Evolutionary conservation across 352 stramenopile genomes (phyloP).

Genomic region (Globisporangium spinosum): DNA sequence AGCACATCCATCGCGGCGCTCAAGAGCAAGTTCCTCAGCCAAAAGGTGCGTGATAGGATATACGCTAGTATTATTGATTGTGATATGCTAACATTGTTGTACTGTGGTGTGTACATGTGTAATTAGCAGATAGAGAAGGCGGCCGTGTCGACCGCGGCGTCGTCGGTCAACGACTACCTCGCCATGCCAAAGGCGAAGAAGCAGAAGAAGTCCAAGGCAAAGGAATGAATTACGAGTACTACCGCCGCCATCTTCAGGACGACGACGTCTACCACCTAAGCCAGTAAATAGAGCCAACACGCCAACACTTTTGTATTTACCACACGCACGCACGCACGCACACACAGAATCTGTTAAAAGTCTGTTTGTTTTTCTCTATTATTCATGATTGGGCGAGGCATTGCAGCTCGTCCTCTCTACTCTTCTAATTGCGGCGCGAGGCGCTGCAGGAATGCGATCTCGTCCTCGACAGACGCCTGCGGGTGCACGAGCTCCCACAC

Average conservation of each 20-base stretch:
- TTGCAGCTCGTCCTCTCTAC: background rate
- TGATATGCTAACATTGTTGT: background rate
- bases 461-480: slow-evolving; percentile 21
- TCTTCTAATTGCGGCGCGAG: slow-evolving; percentile 13
- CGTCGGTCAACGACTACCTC: slow-evolving; percentile 64
- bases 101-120: slow-evolving; percentile 1
- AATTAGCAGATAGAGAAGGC: slow-evolving; percentile 33
- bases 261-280: background rate
- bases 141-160: slow-evolving; percentile 22
- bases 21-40: slow-evolving; percentile 81
- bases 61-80: background rate
- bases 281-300: slow-evolving; percentile 7
- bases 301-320: slow-evolving; percentile 2
- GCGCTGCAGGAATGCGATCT: slow-evolving; percentile 37
- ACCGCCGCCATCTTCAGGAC: background rate
- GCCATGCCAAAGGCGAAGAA: slow-evolving; percentile 53
- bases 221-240: slow-evolving; percentile 8
- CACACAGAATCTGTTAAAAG: background rate
- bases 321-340: background rate
- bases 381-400: background rate
- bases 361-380: slow-evolving; percentile 4
- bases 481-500: slow-evolving; percentile 57
- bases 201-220: slow-evolving; percentile 49
- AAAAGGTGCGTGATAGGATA: slow-evolving; percentile 43
- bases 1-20: slow-evolving; percentile 58